Evolutionary conservation across 2,329 filamentous ascomycete species (phyloP).

Genomic region (Neonectria hederae): DNA sequence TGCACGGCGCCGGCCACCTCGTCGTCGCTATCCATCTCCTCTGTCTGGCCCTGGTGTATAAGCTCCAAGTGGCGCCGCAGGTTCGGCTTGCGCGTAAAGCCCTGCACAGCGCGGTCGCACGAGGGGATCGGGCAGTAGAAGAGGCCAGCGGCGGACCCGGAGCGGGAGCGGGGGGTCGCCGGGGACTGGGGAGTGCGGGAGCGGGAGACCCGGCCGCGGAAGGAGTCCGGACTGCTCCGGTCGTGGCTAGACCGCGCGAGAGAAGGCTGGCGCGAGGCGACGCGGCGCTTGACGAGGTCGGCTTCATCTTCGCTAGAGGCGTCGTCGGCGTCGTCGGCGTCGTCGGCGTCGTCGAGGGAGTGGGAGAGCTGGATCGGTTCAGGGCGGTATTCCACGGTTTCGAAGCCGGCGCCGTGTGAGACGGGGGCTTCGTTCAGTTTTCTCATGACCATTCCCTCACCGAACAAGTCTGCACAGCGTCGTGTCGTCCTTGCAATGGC

Average conservation of each 20-base stretch:
- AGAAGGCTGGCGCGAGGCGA: slow-evolving; percentile 45
- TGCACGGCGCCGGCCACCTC: slow-evolving; percentile 72
- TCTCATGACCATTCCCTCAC: slow-evolving; percentile 73
- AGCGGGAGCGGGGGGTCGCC: slow-evolving; percentile 39
- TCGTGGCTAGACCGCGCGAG: slow-evolving; percentile 39
- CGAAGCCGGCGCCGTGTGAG: slow-evolving; percentile 36
- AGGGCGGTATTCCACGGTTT: slow-evolving; percentile 44
- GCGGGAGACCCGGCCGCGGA: slow-evolving; percentile 30
- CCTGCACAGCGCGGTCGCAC: slow-evolving; percentile 49
- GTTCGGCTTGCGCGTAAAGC: slow-evolving; percentile 50
- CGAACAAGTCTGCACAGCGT: slow-evolving; percentile 80
- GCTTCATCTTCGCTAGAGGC: slow-evolving; percentile 39
- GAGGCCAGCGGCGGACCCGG: slow-evolving; percentile 46
- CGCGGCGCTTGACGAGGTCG: slow-evolving; percentile 42
- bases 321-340: slow-evolving; percentile 36
- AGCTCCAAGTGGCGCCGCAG: slow-evolving; percentile 51
- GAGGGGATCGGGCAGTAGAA: slow-evolving; percentile 50
- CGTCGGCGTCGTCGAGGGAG: slow-evolving; percentile 36
- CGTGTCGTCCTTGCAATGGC: slow-evolving; percentile 75
- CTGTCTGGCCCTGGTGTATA: slow-evolving; percentile 51
- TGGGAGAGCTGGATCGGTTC: slow-evolving; percentile 39
- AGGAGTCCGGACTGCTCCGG: slow-evolving; percentile 35
- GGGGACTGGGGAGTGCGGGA: slow-evolving; percentile 33
- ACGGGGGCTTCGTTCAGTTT: slow-evolving; percentile 56
- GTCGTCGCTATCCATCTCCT: slow-evolving; percentile 55